These are phyloP conservation scores for Dactylella cylindrospora DNA, from an alignment of 2,329 filamentous ascomycete genomes.

Conservation along the genomic window DNA sequence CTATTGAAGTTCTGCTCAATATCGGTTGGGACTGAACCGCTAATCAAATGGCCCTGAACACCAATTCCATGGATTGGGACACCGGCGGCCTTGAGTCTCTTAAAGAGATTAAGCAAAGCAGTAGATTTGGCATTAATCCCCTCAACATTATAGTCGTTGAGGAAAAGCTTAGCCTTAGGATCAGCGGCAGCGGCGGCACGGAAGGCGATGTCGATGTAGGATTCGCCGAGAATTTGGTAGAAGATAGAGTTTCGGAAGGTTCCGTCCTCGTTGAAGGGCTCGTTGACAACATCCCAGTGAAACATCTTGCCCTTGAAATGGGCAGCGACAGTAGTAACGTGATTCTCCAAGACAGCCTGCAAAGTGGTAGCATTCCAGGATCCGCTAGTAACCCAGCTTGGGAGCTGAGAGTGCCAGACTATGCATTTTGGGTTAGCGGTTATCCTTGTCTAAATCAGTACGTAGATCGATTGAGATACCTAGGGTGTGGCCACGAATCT, in stretches of 20 bases:
- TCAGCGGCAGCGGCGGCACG: constrained; percentile 60
- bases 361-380: constrained; percentile 55
- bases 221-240: constrained; percentile 59
- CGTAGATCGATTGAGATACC: too few relatives aligned
- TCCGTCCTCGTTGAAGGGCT: constrained; percentile 60
- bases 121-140: constrained; percentile 56
- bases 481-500: constrained; percentile 64
- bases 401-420: constrained; percentile 56
- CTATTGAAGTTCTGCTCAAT: constrained; percentile 53
- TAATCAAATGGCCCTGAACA: constrained; percentile 64
- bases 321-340: constrained; percentile 62
- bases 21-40: constrained; percentile 52
- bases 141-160: constrained; percentile 68
- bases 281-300: constrained; percentile 68
- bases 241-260: constrained; percentile 61
- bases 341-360: constrained; percentile 60
- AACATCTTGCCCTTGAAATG: constrained; percentile 65
- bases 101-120: constrained; percentile 54
- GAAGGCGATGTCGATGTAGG: constrained; percentile 63
- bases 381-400: constrained; percentile 45
- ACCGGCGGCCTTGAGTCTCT: constrained; percentile 50
- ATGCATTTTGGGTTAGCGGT: constrained; percentile 47
- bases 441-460: too few relatives aligned
- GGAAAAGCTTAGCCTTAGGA: constrained; percentile 62
- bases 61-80: constrained; percentile 63